Base-by-base conservation (phyloP, 768 basidiomycete genomes). In the Trametes punicea region DNA sequence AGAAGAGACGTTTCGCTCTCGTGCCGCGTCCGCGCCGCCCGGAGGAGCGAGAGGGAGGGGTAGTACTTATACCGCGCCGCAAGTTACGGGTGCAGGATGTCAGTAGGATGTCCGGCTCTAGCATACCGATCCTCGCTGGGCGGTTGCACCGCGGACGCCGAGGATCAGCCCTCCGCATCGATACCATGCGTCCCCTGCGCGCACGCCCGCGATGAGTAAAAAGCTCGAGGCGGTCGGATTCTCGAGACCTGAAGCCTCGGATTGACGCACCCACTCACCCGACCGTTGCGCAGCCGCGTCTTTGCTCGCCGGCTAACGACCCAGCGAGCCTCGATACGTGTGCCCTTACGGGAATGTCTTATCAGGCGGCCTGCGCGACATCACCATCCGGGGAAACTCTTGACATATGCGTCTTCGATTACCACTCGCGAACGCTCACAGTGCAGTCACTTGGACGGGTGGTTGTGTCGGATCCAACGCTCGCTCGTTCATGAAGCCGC, bases 71-170 rank as follows among this genome's bases (percentile, higher is more conserved):
- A 44, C 42, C 11, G 4, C 16, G 18, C 23, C 42, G 42, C 34
- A 16, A 36, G 34, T 13, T 8, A 13, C 31, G 31, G 31, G 31
- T 31, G n/a, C n/a, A 38, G 34, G 18, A 41, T 21, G 42, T 21
- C 29, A 25, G 41, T 8, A 53, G 33, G 15, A 26, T 44, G 23
- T 16, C 33, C 41, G 23, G 33, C 18, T 16, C 15, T 21, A 2
- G 51, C 41, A 16, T 20, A 53, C 31, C 51, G 41, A 45, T 53
- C 40, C 38, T 36, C 34, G 34, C 34, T 9, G 34, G 15, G 34
- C 34, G 42, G 13, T 23, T 44, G 51, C 23, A 54, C 52, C 52
- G 52, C 52, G 52, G 52, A 54, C n/a, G 29, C 42, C 52, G 52
- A 54, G 52, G 52, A 46, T 25, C 27, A 29, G 44, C 21, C 30